phyloP scores from a whole-genome alignment of 768 basidiomycete species.

The Boletus pseudo-olivaceus region DNA sequence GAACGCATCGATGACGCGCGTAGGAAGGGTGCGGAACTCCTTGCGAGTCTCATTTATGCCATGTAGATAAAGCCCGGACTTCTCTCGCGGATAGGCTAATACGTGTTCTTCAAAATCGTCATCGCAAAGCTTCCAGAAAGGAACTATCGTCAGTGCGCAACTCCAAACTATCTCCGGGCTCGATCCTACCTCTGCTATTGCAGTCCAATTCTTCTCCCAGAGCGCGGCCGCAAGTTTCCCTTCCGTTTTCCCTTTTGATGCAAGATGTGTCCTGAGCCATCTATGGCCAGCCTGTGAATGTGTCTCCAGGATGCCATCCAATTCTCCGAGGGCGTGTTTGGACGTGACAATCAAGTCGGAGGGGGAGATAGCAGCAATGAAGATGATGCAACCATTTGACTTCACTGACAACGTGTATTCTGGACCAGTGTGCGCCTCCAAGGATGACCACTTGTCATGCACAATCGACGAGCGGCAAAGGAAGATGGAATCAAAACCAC shows the following conservation, averaged over 20 bases:
- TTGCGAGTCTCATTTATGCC: constrained; percentile 75
- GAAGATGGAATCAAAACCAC: not conserved
- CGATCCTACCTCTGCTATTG: constrained; percentile 76
- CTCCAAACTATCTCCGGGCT: not conserved
- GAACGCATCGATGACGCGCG: constrained; percentile 66
- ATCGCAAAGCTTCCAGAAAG: constrained; percentile 77
- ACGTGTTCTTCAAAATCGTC: constrained; percentile 98
- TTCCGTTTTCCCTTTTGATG: constrained; percentile 58
- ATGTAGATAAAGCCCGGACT: constrained; percentile 89
- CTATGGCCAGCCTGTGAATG: constrained; percentile 82
- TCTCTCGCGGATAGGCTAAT: constrained; percentile 73
- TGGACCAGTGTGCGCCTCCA: constrained; percentile 64
- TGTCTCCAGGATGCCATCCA: constrained; percentile 41
- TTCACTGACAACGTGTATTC: constrained; percentile 89
- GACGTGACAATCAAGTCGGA: constrained; percentile 80
- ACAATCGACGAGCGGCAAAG: not conserved
- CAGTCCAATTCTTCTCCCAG: constrained; percentile 84
- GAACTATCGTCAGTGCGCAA: not conserved
- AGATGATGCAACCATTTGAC: constrained; percentile 96
- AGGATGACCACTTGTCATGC: constrained; percentile 63
- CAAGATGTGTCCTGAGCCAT: constrained; percentile 70
- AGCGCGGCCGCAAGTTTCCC: constrained; percentile 69
- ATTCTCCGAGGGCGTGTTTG: constrained; percentile 82
- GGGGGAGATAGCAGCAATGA: constrained; percentile 81
- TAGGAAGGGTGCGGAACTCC: constrained; percentile 68